Evolutionary conservation across 2,329 filamentous ascomycete species (phyloP), one percentile per base, ranked within the genome.

Genomic region (Fusarium transvaalense): DNA sequence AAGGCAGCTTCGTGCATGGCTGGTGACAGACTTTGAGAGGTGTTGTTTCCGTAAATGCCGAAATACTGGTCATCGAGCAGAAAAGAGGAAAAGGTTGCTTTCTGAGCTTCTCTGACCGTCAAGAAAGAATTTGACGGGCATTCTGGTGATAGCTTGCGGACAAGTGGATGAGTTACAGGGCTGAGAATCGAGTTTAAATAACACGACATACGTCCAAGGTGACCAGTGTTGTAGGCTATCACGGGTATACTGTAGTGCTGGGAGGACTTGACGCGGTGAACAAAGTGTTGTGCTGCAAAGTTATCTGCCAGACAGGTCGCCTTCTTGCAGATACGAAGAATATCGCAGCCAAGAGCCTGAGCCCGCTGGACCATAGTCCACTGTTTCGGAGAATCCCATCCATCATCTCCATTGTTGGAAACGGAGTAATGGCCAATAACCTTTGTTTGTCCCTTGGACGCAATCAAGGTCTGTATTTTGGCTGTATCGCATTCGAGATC

Each of bases 1-100:
- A 62, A 62, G 1, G 57, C 59, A 1, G 57, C 31, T 19, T 42
- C 31, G 1, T 62, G 57, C 57, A 62, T 62, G 0, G 56, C 59
- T 9, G 59, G 59, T 1, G 59, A 62, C 1, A 62, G 3, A 37
- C 59, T 62, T 39, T 62, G 42, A 0, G 25, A 41, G 0, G 57
- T 62, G 7, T 15, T 41, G 2, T 62, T 62, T 19, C 59, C 57
- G 4, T 62, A 62, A 3, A 62, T 62, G 0, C 59, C 47, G 3
- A 62, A 62, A 10, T 32, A 27, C 1, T 62, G 59, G 0, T 12
- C 12, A 3, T 62, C 59, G 0, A 62, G 56, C 0, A 62, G 2
- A 1, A 62, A 62, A 0, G 56, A 62, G 3, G 59, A 35, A 13
- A 62, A 62, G 0, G 35, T 25, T 0, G 59, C 59, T 1, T 39